phyloP scores from a whole-genome alignment of 2,329 filamentous ascomycete genomes.

The Onygenales sp. region DNA sequence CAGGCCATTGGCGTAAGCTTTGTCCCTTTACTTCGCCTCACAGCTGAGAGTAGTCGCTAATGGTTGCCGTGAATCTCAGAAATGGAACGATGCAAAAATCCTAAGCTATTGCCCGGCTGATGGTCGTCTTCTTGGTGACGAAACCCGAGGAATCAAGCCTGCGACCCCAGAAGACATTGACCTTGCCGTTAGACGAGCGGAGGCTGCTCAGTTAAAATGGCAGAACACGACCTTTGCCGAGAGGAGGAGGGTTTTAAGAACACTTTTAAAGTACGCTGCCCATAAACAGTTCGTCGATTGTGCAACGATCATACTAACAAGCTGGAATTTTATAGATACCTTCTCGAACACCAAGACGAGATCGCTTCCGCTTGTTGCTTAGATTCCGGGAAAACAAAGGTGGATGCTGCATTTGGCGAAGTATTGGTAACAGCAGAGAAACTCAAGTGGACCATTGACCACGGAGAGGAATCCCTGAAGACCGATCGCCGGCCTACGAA shows the following conservation, averaged over 20 bases:
- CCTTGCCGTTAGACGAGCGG: slow-evolving; percentile 62
- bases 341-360: slow-evolving; percentile 79
- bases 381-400: slow-evolving; percentile 92
- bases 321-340: slow-evolving; percentile 40
- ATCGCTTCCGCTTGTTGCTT: slow-evolving; percentile 80
- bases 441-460: slow-evolving; percentile 83
- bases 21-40: not conserved
- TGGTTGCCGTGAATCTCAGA: slow-evolving; percentile 1
- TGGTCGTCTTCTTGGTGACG: slow-evolving; percentile 63
- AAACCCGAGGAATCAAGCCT: slow-evolving; percentile 55
- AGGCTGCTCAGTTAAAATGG: slow-evolving; percentile 69
- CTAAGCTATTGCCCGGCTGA: slow-evolving; percentile 65
- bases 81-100: slow-evolving; percentile 30
- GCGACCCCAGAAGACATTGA: slow-evolving; percentile 70
- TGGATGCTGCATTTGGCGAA: slow-evolving; percentile 89
- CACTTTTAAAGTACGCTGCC: slow-evolving; percentile 54
- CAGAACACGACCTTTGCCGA: slow-evolving; percentile 65
- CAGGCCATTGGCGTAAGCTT: slow-evolving; percentile 30
- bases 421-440: slow-evolving; percentile 91
- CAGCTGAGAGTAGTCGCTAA: not conserved
- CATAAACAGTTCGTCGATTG: too few species aligned
- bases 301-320: not conserved
- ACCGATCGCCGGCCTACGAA: slow-evolving; percentile 73
- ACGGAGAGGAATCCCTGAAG: slow-evolving; percentile 72
- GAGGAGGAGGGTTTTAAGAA: slow-evolving; percentile 67